Base-by-base conservation (phyloP, 371 early-diverging fungal species). In the Quaeritorhiza haematococci region DNA sequence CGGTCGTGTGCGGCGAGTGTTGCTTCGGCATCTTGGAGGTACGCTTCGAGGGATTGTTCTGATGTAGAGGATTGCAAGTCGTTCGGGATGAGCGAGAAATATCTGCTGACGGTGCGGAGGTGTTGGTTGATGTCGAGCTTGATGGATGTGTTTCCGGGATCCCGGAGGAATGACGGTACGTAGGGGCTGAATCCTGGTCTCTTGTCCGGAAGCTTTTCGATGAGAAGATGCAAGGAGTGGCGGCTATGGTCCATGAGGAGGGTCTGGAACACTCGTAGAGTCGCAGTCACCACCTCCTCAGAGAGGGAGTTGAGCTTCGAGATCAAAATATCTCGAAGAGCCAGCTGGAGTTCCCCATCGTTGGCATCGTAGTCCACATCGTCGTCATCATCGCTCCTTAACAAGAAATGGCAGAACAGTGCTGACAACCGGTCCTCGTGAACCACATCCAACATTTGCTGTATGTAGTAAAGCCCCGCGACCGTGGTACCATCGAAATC, bases 401-500 rank as follows among this genome's bases (percentile, higher is more conserved):
- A 77, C 33, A 92, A 57, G 63, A 89, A 92, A 0, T 84, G 80
- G 33, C 88, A 79, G 7, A 94, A 75, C 1, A 88, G 62, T 33
- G 84, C 79, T 8, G 87, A 82, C 48, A 94, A 67, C 28, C 84
- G 82, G 26, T 87, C 85, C 58, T 92, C 89, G 33, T 83, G 78
- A 17, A 91, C 66, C 0, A 82, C 79, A 38, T 86, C 86, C 5
- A 93, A 62, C 55, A 94, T 89, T 51, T 86, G 64, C 52, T 89
- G 89, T 35, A 95, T 79, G 59, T 96, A 96, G 55, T 84, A 88
- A 55, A 96, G 84, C 1, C 89, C 87, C 0, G 94, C 89, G 0
- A 92, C 91, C 1, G 92, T 86, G 47, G 91, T 91, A 0, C 94
- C 94, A 63, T 96, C 94, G 15, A 82, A 82, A 65, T 96, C 97